Base-by-base conservation (phyloP, 106 monocot species). In the Chionographis japonica region DNA sequence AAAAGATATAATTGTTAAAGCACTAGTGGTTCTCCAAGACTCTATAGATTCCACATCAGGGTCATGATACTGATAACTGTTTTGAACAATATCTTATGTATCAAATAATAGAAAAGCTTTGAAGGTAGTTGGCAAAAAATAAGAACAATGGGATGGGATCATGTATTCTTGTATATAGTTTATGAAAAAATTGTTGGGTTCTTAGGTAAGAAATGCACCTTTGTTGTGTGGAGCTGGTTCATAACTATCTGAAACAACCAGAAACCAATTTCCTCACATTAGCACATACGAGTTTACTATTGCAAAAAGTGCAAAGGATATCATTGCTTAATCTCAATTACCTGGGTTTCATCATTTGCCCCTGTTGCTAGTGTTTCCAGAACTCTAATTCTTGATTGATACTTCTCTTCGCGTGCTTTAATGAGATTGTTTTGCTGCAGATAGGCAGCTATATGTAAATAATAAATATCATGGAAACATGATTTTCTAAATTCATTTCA, bases 381-480 rank as follows among this genome's bases (percentile, higher is more conserved):
- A n/a, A 80, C 81, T 79, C 74, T 80, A 40, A 94, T 83, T 68
- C 94, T 85, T 58, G 90, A 84, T 49, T 80, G 82, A 74, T 84
- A 90, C 72, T 88, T 90, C 59, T 87, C 85, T 69, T 94, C 87
- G 43, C 82, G 84, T 35, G 77, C 72, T 85, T 85, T 87, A 55
- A 79, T 76, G 10, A 84, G 63, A 76, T 81, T 89, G 60, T 76
- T 82, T 86, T 86, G 81, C 86, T 94, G 77, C 40, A 71, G 40
- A 62, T 39, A 55, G 8, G 58, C 19, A 19, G 74, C 52, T 40
- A 56, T 4, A 59, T 36, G 6, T 36, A 37, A 68, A 5, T 62
- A n/a, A 68, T 52, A 20, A 7, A 16, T 52, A 54, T 1, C 5
- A 6, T 46, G 8, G 9, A 10, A 46, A 46, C 46, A 46, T 1